Evolutionary conservation across 108 stramenopile species (phyloP), one percentile per base, ranked within the genome.

Genomic region (Nannochloropsis oceanica): DNA sequence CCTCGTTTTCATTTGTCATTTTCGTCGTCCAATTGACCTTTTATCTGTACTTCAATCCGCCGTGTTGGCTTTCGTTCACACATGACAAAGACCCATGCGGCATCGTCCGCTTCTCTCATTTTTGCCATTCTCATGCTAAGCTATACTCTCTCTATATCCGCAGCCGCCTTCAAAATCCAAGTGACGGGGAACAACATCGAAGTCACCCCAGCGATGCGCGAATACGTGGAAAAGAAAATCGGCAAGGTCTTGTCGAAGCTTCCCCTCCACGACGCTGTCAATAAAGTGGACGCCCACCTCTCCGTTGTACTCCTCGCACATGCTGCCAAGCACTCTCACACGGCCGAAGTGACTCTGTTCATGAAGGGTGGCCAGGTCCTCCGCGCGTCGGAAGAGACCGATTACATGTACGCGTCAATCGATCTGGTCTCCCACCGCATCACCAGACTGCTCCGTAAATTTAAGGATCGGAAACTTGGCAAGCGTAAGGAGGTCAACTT

Each of bases 361-460:
- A n/a, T 84, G 27, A 87, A 86, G 85, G 88, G 88, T 79, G 86
- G 84, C 8, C 59, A 44, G 26, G 85, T 89, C 24, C 34, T 89
- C 25, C 85, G 83, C 42, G 88, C 89, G 8, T 84, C 88, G 82
- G 89, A 89, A 13, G 24, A 83, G n/a, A 86, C 88, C 83, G 89
- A 90, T 79, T 84, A 85, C 79, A 90, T 90, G 89, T 90, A 90
- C 84, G 88, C 89, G 14, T 81, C 84, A 27, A 86, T 90, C 12
- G 89, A 90, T 84, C 84, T 89, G n/a, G 89, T 90, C 26, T 84
- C 89, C 8, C 87, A 90, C 84, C 85, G 86, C 82, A 88, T 90
- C 79, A 43, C 43, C 44, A 82, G 86, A 34, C 82, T 84, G 84
- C 80, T 90, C 26, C 88, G 89, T 86, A 89, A 88, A 86, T 89